These are phyloP conservation scores for Themeda triandra DNA, from an alignment of 176 grass and related monocot genomes.

Conservation along the genomic window DNA sequence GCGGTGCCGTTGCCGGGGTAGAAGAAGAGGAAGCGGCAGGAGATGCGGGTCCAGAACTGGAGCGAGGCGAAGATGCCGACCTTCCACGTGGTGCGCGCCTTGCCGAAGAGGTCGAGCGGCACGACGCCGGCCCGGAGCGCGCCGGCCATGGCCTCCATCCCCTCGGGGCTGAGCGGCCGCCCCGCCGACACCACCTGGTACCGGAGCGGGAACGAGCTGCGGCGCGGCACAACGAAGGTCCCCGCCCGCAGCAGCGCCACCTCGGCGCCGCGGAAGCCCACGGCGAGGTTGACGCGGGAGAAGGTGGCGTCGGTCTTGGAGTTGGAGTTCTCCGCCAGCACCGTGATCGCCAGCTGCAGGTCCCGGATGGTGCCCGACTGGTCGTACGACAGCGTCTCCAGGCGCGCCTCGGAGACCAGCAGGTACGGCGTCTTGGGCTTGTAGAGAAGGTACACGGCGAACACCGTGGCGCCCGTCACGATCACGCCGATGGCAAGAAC, in stretches of 20 bases:
- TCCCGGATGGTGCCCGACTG: conserved; percentile 42
- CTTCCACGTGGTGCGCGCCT: conserved; percentile 62
- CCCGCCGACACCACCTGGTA: conserved; percentile 35
- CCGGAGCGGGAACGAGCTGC: conserved; percentile 38
- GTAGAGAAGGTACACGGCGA: conserved; percentile 76
- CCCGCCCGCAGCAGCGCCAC: conserved; percentile 38
- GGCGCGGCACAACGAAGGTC: conserved; percentile 53
- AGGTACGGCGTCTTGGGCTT: conserved; percentile 74
- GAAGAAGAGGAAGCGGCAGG: conserved; percentile 56
- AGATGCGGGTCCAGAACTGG: conserved; percentile 57
- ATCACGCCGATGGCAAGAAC: conserved; percentile 54
- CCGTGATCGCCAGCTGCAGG: conserved; percentile 22
- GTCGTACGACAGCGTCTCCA: conserved; percentile 38
- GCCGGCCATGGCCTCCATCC: conserved; percentile 44
- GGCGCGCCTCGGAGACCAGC: conserved; percentile 45
- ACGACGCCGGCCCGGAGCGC: conserved; percentile 47
- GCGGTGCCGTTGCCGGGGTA: conserved; percentile 51
- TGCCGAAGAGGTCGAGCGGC: conserved; percentile 56
- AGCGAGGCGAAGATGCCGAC: conserved; percentile 65
- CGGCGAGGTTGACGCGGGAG: conserved; percentile 47
- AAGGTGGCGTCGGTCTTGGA: conserved; percentile 57
- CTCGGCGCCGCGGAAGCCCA: conserved; percentile 57
- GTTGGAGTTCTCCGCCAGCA: conserved; percentile 70
- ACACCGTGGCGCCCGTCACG: conserved; percentile 50
- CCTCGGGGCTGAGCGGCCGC: conserved; percentile 18